Percentiles rank a stretch among this genome's conserved stretches.
These are phyloP conservation scores for Phylloporus sp. DNA, from an alignment of 768 basidiomycete species.

Conservation along the genomic window DNA sequence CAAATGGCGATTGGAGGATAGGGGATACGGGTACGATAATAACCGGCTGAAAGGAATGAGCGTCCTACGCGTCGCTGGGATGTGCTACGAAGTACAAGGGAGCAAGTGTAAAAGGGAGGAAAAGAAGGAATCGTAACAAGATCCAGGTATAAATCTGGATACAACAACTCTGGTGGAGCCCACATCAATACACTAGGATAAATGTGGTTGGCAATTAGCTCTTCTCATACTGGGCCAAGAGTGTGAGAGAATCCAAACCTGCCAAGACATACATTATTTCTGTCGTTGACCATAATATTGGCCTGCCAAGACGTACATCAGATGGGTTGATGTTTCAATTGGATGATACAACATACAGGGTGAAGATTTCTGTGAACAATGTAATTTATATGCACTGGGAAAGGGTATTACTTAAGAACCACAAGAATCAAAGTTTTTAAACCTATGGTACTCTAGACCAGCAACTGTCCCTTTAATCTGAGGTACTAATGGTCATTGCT, in stretches of 20 bases:
- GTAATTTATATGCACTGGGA: not conserved
- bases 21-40: too few species aligned
- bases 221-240: not conserved
- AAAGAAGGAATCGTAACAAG: too few species aligned
- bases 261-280: not conserved
- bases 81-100: too few species aligned
- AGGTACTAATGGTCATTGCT: too few species aligned
- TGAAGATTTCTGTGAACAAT: constrained; percentile 8
- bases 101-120: too few species aligned
- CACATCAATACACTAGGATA: not conserved
- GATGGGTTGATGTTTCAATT: not conserved
- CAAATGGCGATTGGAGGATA: too few species aligned
- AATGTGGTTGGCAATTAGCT: not conserved
- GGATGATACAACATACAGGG: not conserved
- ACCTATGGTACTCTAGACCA: constrained; percentile 2
- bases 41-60: too few species aligned
- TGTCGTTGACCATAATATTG: constrained; percentile 1
- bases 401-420: not conserved
- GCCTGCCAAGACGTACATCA: not conserved
- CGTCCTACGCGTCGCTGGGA: too few species aligned
- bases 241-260: constrained; percentile 5
- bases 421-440: not conserved
- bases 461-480: not conserved
- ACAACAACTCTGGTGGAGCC: constrained; percentile 3
- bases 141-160: not conserved